phyloP scores from a whole-genome alignment of 164 flowering plant species.

The Akebia trifoliata region DNA sequence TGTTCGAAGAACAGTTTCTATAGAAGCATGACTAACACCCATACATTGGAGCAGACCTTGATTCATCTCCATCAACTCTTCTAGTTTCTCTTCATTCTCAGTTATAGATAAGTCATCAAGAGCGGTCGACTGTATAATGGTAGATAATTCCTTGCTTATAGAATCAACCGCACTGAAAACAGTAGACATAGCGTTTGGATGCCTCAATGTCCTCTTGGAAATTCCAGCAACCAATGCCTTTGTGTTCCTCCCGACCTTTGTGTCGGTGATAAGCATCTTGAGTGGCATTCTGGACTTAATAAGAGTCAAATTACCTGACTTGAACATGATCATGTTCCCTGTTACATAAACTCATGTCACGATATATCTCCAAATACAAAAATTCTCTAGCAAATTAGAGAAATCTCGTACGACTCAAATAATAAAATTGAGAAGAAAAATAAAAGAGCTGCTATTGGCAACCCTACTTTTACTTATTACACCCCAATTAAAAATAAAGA shows the following conservation, averaged over 20 bases:
- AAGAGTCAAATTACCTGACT: constrained; percentile 54
- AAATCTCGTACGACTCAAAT: too few species aligned
- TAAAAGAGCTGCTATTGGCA: too few species aligned
- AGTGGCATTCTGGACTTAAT: constrained; percentile 66
- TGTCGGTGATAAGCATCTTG: constrained; percentile 90
- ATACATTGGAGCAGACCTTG: constrained; percentile 94
- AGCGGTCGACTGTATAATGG: constrained; percentile 54
- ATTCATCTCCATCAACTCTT: constrained; percentile 94
- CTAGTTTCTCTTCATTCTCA: constrained; percentile 71
- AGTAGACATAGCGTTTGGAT: constrained; percentile 68
- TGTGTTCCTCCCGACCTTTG: constrained; percentile 93
- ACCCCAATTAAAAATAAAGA: too few species aligned
- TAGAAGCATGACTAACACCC: constrained; percentile 94
- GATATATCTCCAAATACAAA: background rate
- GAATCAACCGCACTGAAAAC: constrained; percentile 88
- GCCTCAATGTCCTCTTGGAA: constrained; percentile 70
- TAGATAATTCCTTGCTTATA: constrained; percentile 79
- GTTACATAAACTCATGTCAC: constrained; percentile 19
- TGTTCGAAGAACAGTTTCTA: constrained; percentile 81
- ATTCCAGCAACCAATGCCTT: constrained; percentile 94
- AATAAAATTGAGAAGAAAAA: too few species aligned
- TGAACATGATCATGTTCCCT: constrained; percentile 95
- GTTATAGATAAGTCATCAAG: constrained; percentile 60
- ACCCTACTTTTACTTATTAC: too few species aligned
- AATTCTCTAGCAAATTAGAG: too few species aligned